A percentile compares a stretch with the other conserved stretches of the same genome.
These are phyloP conservation scores for Aspergillus calidoustus DNA, from an alignment of 2,329 filamentous ascomycete species.

Conservation along the genomic window DNA sequence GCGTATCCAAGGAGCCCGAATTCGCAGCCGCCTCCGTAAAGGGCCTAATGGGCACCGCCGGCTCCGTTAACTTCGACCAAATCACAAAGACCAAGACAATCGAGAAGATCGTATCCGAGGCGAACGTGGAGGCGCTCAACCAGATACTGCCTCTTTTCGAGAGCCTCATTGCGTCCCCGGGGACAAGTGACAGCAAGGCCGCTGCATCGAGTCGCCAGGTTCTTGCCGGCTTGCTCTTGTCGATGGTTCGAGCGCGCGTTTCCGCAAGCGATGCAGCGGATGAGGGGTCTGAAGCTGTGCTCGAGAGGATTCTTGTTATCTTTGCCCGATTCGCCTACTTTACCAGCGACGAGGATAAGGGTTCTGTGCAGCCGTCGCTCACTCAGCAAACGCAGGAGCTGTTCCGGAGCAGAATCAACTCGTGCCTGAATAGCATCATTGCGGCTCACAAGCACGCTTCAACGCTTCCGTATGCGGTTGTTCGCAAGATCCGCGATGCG, in stretches of 20 bases:
- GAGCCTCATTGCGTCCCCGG: constrained; percentile 52
- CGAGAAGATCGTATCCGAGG: constrained; percentile 70
- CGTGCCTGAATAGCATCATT: constrained; percentile 58
- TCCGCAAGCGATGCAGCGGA: constrained; percentile 34
- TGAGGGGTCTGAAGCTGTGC: constrained; percentile 45
- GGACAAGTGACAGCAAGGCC: constrained; percentile 49
- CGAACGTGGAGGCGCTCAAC: constrained; percentile 55
- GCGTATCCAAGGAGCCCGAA: constrained; percentile 64
- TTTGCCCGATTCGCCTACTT: constrained; percentile 59
- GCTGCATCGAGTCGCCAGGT: constrained; percentile 53
- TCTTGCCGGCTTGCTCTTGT: constrained; percentile 59
- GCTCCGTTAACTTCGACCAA: constrained; percentile 80
- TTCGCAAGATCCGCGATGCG: constrained; percentile 46
- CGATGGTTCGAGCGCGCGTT: constrained; percentile 50
- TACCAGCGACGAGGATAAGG: constrained; percentile 39
- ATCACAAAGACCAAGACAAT: constrained; percentile 84
- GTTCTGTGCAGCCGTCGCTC: constrained; percentile 50
- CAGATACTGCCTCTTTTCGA: constrained; percentile 60
- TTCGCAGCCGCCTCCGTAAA: constrained; percentile 66
- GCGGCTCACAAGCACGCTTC: constrained; percentile 43
- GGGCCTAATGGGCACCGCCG: constrained; percentile 71
- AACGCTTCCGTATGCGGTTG: constrained; percentile 45
- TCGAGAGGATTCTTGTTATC: constrained; percentile 51
- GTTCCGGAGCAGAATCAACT: constrained; percentile 60
- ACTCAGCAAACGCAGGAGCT: constrained; percentile 54